A percentile compares a stretch with the other conserved stretches of the same genome.
Conservation (phyloP, 176 grass and related monocot species). For the Saccharum officinarum region DNA sequence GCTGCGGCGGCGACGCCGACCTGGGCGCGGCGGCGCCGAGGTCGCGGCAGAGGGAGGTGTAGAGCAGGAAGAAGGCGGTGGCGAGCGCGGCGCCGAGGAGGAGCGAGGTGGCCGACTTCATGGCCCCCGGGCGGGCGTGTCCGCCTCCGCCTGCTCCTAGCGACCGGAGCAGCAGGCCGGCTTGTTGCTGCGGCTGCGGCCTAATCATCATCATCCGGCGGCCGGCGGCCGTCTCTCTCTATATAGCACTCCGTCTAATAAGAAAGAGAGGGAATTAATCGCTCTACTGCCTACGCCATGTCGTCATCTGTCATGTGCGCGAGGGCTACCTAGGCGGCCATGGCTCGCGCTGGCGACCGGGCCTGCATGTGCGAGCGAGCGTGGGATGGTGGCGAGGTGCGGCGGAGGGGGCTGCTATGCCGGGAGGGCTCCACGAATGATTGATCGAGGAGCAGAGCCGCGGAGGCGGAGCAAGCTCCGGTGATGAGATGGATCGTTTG, state of each 20-base stretch:
- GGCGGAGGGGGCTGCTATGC: not conserved
- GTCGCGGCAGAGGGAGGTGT: constrained; percentile 44
- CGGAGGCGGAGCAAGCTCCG: no score
- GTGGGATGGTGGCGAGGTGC: not conserved
- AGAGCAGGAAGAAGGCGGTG: constrained; percentile 57
- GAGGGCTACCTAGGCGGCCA: not conserved
- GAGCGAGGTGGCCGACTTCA: constrained; percentile 52
- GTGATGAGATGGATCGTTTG: no score
- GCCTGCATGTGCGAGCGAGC: not conserved
- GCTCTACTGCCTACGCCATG: no score
- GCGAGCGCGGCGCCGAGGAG: constrained; percentile 62
- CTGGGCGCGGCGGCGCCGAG: not conserved
- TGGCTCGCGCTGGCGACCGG: not conserved
- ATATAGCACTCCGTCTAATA: not conserved
- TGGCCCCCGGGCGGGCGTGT: not conserved
- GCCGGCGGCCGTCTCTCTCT: not conserved
- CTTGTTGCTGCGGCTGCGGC: not conserved
- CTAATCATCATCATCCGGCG: not conserved
- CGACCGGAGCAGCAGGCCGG: not conserved
- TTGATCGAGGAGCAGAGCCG: no score
- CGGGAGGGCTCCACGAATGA: not conserved
- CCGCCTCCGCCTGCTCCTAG: not conserved
- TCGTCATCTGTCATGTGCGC: not conserved
- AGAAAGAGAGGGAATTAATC: not conserved
- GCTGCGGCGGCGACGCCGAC: not conserved